Evolutionary conservation across 2,329 filamentous ascomycete species (phyloP).

Genomic region (Teratosphaeria zuluensis): DNA sequence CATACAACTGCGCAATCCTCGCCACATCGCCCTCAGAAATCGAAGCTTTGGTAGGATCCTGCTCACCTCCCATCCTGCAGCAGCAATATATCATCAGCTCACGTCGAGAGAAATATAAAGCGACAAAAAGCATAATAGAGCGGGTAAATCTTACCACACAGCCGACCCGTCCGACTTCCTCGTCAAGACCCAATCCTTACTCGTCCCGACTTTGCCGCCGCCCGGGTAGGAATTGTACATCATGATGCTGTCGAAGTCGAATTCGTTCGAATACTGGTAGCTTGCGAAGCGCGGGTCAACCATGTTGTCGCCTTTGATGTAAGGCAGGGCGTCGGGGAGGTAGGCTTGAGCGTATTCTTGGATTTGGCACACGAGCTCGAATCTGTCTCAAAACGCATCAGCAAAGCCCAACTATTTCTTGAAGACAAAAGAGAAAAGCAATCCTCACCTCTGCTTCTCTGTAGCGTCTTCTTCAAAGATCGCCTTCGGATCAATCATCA

Average conservation of each 20-base stretch:
- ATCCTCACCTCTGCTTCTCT: not conserved
- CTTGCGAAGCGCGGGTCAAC: not conserved
- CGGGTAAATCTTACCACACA: not conserved
- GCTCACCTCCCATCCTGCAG: not conserved
- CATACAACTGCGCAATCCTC: conserved; percentile 1
- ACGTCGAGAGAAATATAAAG: not conserved
- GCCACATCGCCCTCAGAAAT: not conserved
- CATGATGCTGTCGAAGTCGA: conserved; percentile 2
- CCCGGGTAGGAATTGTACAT: not conserved
- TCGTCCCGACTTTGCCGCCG: not conserved
- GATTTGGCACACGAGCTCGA: not conserved
- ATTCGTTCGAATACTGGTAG: not conserved
- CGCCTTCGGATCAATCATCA: not conserved
- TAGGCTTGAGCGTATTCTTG: not conserved
- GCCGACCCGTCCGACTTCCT: not conserved
- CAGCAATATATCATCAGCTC: not conserved
- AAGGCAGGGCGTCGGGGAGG: not conserved
- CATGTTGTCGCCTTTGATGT: conserved; percentile 1
- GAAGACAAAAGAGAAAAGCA: too few species aligned
- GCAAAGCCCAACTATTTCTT: too few species aligned
- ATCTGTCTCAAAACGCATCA: too few species aligned
- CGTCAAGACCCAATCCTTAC: not conserved
- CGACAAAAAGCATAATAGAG: not conserved
- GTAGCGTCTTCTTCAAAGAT: not conserved
- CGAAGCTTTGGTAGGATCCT: not conserved